Evolutionary conservation across 2,329 filamentous ascomycete species (phyloP).

Genomic region (Aspergillus costaricaensis): DNA sequence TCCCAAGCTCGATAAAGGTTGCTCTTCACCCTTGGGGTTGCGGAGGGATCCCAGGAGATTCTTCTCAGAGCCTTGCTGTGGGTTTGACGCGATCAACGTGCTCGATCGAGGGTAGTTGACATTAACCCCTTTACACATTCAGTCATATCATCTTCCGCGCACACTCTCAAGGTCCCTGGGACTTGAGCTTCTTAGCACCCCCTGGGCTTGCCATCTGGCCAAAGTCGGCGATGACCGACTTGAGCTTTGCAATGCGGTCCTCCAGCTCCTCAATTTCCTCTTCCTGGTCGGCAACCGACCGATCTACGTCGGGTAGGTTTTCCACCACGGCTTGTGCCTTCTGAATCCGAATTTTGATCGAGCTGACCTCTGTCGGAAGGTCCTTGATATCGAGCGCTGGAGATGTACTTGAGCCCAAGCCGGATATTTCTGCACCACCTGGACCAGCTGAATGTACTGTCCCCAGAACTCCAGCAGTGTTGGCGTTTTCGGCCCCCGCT

Average conservation of each 20-base stretch:
- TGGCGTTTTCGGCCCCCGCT: slow-evolving; percentile 30
- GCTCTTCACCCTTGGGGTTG: background rate
- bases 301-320: slow-evolving; percentile 47
- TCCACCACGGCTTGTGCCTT: slow-evolving; percentile 63
- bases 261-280: slow-evolving; percentile 47
- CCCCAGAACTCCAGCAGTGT: slow-evolving; percentile 27
- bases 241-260: slow-evolving; percentile 41
- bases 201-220: slow-evolving; percentile 33
- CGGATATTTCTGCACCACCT: slow-evolving; percentile 30
- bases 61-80: background rate
- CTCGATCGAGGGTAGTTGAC: background rate
- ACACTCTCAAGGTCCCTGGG: slow-evolving; percentile 3
- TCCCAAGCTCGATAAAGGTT: too few species aligned
- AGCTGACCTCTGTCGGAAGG: slow-evolving; percentile 74
- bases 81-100: too few species aligned
- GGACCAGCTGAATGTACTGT: slow-evolving; percentile 31
- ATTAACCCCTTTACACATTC: background rate
- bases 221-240: slow-evolving; percentile 44
- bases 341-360: slow-evolving; percentile 79
- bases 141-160: background rate
- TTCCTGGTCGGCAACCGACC: slow-evolving; percentile 48
- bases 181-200: slow-evolving; percentile 7
- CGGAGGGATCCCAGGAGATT: background rate
- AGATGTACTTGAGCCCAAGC: slow-evolving; percentile 31
- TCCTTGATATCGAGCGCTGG: slow-evolving; percentile 69